Evolutionary conservation across 192 early-diverging fungal genomes (phyloP).

Genomic region (Thamnidium elegans): DNA sequence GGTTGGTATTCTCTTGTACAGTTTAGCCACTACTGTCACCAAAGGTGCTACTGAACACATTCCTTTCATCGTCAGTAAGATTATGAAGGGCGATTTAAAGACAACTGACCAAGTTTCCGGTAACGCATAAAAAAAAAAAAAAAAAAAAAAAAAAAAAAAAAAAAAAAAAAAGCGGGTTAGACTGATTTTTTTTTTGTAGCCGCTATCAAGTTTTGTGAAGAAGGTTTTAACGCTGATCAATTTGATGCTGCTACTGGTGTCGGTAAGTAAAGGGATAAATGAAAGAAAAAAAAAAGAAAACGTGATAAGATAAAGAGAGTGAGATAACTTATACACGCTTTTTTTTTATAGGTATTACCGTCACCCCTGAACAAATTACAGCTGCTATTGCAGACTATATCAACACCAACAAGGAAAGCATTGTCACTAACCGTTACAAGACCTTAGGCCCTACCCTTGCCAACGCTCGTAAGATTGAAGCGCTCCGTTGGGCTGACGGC

Average conservation of each 20-base stretch:
- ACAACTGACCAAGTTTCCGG: constrained; percentile 85
- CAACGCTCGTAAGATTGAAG: constrained; percentile 61
- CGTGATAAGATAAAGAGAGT: neutral
- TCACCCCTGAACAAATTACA: constrained; percentile 75
- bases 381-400: constrained; percentile 64
- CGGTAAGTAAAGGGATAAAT: constrained; percentile 50
- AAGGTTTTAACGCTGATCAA: constrained; percentile 58
- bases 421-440: constrained; percentile 85
- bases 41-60: constrained; percentile 72
- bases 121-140: constrained; percentile 22
- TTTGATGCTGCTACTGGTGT: constrained; percentile 93
- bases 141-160: neutral
- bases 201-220: constrained; percentile 85
- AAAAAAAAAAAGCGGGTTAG: neutral
- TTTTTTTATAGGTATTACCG: constrained; percentile 65
- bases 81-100: constrained; percentile 65
- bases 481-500: constrained; percentile 88
- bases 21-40: constrained; percentile 82
- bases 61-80: constrained; percentile 78
- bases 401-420: constrained; percentile 59
- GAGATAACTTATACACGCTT: neutral
- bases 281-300: neutral
- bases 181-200: constrained; percentile 44
- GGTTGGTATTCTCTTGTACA: constrained; percentile 78
- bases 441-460: constrained; percentile 75